Evolutionary conservation across 208 protist genomes (phyloP).

Genomic region (Acanthamoeba healyi): DNA sequence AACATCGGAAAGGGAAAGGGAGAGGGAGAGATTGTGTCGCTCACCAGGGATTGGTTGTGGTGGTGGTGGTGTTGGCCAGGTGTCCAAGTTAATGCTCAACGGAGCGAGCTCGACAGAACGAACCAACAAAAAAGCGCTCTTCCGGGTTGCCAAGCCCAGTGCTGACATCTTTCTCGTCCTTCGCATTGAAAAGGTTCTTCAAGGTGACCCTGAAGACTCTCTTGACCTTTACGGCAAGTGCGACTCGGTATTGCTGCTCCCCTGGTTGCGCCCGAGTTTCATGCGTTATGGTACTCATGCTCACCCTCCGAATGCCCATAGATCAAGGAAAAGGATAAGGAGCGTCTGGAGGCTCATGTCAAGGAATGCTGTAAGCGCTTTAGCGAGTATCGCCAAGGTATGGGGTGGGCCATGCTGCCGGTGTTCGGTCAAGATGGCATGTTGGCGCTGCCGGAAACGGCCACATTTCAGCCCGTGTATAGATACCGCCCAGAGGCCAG

Average conservation of each 20-base stretch:
- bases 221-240: constrained; percentile 70
- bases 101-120: neutral
- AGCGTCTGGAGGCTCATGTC: neutral
- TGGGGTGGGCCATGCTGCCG: neutral
- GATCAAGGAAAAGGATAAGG: constrained; percentile 53
- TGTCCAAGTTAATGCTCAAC: neutral
- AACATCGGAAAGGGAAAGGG: too few relatives aligned
- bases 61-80: neutral
- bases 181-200: constrained; percentile 78
- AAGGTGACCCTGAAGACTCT: constrained; percentile 55
- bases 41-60: neutral
- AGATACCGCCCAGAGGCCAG: neutral
- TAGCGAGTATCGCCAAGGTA: constrained; percentile 4
- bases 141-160: neutral
- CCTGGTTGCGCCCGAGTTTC: too few relatives aligned
- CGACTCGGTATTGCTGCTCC: neutral
- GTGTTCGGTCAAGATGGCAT: neutral
- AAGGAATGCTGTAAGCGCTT: constrained; percentile 36
- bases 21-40: too few relatives aligned
- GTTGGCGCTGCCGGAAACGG: neutral
- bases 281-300: too few relatives aligned
- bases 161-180: constrained; percentile 76
- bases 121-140: neutral
- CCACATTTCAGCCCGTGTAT: constrained; percentile 7
- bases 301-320: neutral